Percentiles rank a stretch among this genome's conserved stretches.
Conservation (phyloP, 2,329 filamentous ascomycete genomes). For the Cyphellophora europaea region DNA sequence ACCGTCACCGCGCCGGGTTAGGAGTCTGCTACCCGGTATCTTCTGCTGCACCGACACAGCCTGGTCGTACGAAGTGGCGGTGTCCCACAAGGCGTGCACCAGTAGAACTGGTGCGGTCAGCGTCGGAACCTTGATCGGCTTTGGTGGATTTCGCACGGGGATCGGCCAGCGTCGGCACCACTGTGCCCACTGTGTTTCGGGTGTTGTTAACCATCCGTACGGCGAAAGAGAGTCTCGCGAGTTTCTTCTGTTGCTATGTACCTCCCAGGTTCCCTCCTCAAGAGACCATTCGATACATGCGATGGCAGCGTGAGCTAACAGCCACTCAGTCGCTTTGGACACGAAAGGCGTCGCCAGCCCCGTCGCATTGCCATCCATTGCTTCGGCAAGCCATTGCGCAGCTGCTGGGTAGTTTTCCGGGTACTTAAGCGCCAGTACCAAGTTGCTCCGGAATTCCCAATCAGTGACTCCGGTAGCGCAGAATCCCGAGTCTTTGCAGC, state of each 20-base stretch:
- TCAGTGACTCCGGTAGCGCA: not conserved
- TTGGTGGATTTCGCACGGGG: slow-evolving; percentile 25
- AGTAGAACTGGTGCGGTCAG: slow-evolving; percentile 25
- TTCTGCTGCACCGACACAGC: slow-evolving; percentile 26
- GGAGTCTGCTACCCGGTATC: slow-evolving; percentile 25
- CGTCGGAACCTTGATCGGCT: slow-evolving; percentile 13
- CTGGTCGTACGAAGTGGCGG: slow-evolving; percentile 30
- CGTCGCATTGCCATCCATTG: not conserved
- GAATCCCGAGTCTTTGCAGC: not conserved
- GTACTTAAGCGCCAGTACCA: not conserved
- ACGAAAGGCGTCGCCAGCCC: not conserved
- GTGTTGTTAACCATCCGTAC: slow-evolving; percentile 24
- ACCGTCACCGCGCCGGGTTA: slow-evolving; percentile 28
- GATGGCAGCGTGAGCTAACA: slow-evolving; percentile 20
- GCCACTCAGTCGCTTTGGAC: not conserved
- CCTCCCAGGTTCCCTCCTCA: slow-evolving; percentile 12
- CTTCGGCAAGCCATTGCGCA: not conserved
- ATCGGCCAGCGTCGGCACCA: slow-evolving; percentile 34
- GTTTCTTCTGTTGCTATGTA: slow-evolving; percentile 21
- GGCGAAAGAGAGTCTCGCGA: slow-evolving; percentile 25
- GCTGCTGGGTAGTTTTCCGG: not conserved
- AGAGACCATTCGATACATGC: slow-evolving; percentile 31
- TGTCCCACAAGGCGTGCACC: slow-evolving; percentile 31
- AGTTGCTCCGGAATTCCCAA: not conserved
- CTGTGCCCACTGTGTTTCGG: slow-evolving; percentile 23